phyloP scores from a whole-genome alignment of 1,139 yeast species.

The Arxiozyma bovina region DNA sequence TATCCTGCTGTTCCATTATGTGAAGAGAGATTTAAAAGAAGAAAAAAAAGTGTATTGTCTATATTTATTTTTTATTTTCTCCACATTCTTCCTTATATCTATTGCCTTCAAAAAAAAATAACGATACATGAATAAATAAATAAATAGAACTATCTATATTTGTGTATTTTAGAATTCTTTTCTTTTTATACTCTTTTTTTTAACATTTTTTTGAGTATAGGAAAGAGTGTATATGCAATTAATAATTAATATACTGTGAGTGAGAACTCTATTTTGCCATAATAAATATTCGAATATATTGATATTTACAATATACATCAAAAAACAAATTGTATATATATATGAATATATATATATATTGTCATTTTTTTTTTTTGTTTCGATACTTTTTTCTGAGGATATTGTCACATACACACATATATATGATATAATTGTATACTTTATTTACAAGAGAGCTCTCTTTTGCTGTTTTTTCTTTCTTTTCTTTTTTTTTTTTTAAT shows the following conservation, averaged over 20 bases:
- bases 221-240: not conserved
- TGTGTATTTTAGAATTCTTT: not conserved
- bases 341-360: not conserved
- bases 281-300: not conserved
- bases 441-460: not conserved
- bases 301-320: not conserved
- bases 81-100: not conserved
- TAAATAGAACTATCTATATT: not conserved
- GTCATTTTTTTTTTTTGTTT: not conserved
- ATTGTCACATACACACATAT: not conserved
- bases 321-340: no score
- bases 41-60: slow-evolving; percentile 1
- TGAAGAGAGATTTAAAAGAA: not conserved
- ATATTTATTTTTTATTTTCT: not conserved
- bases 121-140: no score
- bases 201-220: no score
- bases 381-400: not conserved
- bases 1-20: slow-evolving; percentile 25
- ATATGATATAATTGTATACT: not conserved
- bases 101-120: no score
- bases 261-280: not conserved
- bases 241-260: no score
- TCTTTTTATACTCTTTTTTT: not conserved
- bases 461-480: not conserved
- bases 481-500: not conserved